Conservation (phyloP, 1,139 yeast genomes). For the Geotrichum europaeum region DNA sequence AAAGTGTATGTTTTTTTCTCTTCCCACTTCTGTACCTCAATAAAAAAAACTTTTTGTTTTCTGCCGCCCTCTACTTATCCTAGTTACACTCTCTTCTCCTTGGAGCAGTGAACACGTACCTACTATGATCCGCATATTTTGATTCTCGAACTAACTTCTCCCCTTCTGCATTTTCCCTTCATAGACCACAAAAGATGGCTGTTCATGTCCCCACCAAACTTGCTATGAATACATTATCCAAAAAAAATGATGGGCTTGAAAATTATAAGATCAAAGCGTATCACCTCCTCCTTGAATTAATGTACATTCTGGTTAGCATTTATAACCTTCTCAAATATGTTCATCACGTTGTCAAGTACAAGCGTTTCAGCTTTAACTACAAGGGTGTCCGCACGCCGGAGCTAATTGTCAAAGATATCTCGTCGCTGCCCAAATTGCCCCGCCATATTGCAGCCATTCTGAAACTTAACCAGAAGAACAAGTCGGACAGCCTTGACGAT, state of each 20-base stretch:
- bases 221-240: neutral
- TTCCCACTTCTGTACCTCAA: neutral
- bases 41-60: neutral
- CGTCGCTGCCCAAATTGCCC: slow-evolving; percentile 68
- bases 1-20: neutral
- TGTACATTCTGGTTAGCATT: neutral
- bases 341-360: neutral
- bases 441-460: slow-evolving; percentile 66
- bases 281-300: neutral
- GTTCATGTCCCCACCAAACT: neutral
- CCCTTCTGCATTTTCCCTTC: neutral
- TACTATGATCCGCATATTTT: neutral
- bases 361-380: slow-evolving; percentile 62
- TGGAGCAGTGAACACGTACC: neutral
- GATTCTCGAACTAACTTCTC: neutral
- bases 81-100: neutral
- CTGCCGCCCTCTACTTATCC: neutral
- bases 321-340: neutral
- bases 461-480: slow-evolving; percentile 57
- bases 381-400: slow-evolving; percentile 65
- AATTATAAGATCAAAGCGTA: neutral
- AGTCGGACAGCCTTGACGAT: slow-evolving; percentile 55
- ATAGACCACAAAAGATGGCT: neutral
- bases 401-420: slow-evolving; percentile 77
- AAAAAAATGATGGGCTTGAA: neutral